A percentile compares a stretch with the other conserved stretches of the same genome.
phyloP scores from a whole-genome alignment of 192 early-diverging fungal species.

The Allomyces macrogynus region DNA sequence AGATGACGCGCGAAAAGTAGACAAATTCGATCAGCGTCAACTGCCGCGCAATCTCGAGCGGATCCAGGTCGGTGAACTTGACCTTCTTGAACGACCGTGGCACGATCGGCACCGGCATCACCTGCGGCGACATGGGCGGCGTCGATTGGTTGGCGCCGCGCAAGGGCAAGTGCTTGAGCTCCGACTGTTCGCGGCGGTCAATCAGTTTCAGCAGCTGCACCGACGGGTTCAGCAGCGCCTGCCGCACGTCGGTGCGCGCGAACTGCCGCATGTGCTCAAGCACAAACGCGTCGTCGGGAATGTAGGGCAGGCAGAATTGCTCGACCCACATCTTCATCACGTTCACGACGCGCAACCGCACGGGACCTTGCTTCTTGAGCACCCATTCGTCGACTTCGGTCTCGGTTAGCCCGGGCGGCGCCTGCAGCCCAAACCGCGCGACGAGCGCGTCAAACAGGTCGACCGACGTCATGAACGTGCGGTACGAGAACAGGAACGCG shows the following conservation, averaged over 20 bases:
- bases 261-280: constrained; percentile 56
- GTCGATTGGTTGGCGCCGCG: constrained; percentile 30
- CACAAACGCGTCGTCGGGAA: constrained; percentile 37
- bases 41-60: constrained; percentile 83
- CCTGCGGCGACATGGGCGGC: constrained; percentile 14
- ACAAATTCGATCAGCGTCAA: constrained; percentile 79
- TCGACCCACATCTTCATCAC: constrained; percentile 91
- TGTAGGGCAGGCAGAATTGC: constrained; percentile 60
- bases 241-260: constrained; percentile 49
- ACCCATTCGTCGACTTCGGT: constrained; percentile 55
- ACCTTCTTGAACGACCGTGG: constrained; percentile 63
- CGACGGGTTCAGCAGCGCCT: constrained; percentile 41
- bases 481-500: constrained; percentile 85
- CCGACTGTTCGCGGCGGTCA: constrained; percentile 36
- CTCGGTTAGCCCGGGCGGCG: constrained; percentile 38
- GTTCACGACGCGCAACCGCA: constrained; percentile 90
- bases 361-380: constrained; percentile 67
- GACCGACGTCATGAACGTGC: constrained; percentile 63
- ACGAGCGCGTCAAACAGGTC: constrained; percentile 58
- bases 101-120: constrained; percentile 56
- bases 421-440: constrained; percentile 52
- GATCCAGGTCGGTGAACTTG: constrained; percentile 70
- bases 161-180: constrained; percentile 6
- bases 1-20: constrained; percentile 59
- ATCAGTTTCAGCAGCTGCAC: constrained; percentile 57